phyloP scores from a whole-genome alignment of 352 stramenopile genomes.

The Globisporangium rhizosaccharum region DNA sequence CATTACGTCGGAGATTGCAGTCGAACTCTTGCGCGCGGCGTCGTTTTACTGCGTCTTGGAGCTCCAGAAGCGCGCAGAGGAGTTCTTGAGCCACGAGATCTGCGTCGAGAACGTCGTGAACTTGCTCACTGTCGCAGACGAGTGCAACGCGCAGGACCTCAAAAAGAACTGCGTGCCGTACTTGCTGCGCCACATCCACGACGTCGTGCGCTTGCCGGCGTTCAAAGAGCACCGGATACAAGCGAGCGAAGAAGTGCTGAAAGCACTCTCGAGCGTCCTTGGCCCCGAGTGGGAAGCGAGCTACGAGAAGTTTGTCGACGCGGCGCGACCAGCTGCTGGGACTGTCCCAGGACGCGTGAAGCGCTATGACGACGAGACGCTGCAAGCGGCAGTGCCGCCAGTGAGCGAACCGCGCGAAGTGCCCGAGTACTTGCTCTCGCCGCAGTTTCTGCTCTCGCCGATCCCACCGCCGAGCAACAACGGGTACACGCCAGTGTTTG shows the following conservation, averaged over 20 bases:
- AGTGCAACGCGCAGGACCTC: conserved; percentile 72
- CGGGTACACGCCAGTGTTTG: conserved; percentile 32
- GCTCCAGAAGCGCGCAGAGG: conserved; percentile 80
- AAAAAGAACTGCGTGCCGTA: conserved; percentile 86
- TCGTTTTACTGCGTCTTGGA: conserved; percentile 83
- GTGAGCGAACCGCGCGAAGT: conserved; percentile 29
- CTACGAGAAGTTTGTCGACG: conserved; percentile 65
- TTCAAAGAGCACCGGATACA: conserved; percentile 75
- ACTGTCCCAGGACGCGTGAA: conserved; percentile 22
- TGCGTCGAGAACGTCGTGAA: conserved; percentile 77
- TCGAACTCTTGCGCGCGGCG: conserved; percentile 71
- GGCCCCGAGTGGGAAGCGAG: conserved; percentile 71
- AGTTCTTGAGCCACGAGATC: conserved; percentile 79
- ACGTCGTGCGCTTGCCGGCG: conserved; percentile 68
- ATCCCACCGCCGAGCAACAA: conserved; percentile 35
- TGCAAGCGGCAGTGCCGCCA: background rate
- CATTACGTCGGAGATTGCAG: conserved; percentile 75
- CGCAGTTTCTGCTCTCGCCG: conserved; percentile 38
- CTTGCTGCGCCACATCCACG: conserved; percentile 83
- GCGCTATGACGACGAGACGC: conserved; percentile 6
- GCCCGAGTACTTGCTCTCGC: conserved; percentile 45
- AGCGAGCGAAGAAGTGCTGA: conserved; percentile 79
- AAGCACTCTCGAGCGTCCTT: conserved; percentile 75
- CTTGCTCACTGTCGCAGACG: conserved; percentile 65
- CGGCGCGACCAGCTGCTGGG: conserved; percentile 5